Evolutionary conservation across 306 rosid genomes (phyloP), one percentile per base, ranked within the genome.

Genomic region (Quercus engelmannii): DNA sequence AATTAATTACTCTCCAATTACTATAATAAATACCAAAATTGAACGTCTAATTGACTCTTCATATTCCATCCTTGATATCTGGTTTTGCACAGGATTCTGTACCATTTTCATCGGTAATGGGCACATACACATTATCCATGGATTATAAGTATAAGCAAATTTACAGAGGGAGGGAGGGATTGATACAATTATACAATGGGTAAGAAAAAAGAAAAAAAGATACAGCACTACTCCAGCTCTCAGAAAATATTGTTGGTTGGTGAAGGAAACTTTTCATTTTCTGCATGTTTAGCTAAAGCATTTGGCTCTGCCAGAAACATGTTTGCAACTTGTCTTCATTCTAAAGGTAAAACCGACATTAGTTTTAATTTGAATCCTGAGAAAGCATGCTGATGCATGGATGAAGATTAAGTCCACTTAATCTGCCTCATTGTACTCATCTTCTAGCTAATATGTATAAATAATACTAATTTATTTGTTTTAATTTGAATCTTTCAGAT

Each of bases 251-350:
- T 85, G 57, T 57, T 85, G 19, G 78, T 74, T 69, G 83, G 87
- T 4, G 88, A 85, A 31, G 85, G 85, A 2, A 79, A 80, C 57
- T 84, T 84, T 43, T 84, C 87, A 1, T 81, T 84, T 26, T 74
- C 87, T 25, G 80, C 75, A 19, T 84, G 82, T 18, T 77, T 84
- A 19, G 82, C 87, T 3, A 59, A 35, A 74, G 75, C 78, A 5
- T 81, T 81, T 69, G 58, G 79, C 31, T 25, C 14, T 46, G 87
- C 83, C 0, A 0, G 3, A 5, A 84, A 84, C 55, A 74, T 84
- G 75, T 74, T 74, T 7, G 87, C 85, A 2, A 81, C 87, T 33
- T 81, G 83, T 35, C 55, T 77, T 23, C 77, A 80, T 6, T 74
- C 80, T 31, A 9, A 26, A 73, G 83, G 85, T 73, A 74, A 46